Conservation (phyloP, 805 yeast genomes). For the Spathaspora sp. region DNA sequence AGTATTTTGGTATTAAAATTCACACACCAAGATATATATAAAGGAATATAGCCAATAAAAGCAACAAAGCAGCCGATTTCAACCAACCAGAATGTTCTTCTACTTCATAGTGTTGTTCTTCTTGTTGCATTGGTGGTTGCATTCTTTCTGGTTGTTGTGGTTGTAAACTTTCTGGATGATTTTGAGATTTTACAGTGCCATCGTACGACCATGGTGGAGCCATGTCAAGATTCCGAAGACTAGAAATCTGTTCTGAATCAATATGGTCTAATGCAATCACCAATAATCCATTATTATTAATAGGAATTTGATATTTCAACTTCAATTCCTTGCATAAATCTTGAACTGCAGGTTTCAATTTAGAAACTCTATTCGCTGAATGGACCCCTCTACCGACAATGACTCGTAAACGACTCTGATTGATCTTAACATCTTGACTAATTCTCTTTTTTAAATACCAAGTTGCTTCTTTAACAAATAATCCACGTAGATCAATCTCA, state of each 20-base stretch:
- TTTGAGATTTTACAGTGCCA: too few relatives aligned
- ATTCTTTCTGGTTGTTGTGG: slow-evolving; percentile 20
- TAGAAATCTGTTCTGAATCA: slow-evolving; percentile 22
- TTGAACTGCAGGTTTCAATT: slow-evolving; percentile 86
- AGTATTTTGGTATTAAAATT: too few relatives aligned
- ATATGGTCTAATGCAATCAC: slow-evolving; percentile 47
- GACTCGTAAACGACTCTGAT: slow-evolving; percentile 65
- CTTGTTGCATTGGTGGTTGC: slow-evolving; percentile 15
- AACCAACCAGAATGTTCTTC: slow-evolving; percentile 23
- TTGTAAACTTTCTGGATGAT: slow-evolving; percentile 16
- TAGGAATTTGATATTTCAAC: slow-evolving; percentile 59
- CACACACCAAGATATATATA: slow-evolving; percentile 29
- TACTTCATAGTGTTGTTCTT: slow-evolving; percentile 14
- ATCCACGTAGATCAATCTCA: slow-evolving; percentile 92
- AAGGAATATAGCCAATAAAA: slow-evolving; percentile 17
- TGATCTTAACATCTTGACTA: slow-evolving; percentile 53
- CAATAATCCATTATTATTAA: slow-evolving; percentile 76
- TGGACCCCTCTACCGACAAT: slow-evolving; percentile 94
- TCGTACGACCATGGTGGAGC: too few relatives aligned
- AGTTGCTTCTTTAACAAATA: slow-evolving; percentile 85
- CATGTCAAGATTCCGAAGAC: slow-evolving; percentile 21
- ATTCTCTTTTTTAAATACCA: slow-evolving; percentile 72
- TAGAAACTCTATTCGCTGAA: slow-evolving; percentile 77
- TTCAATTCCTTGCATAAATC: slow-evolving; percentile 65
- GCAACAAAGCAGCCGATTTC: slow-evolving; percentile 19